A percentile compares a stretch with the other conserved stretches of the same genome.
These are phyloP conservation scores for Eremochloa ophiuroides DNA, from an alignment of 176 grass and related monocot species.

Conservation along the genomic window DNA sequence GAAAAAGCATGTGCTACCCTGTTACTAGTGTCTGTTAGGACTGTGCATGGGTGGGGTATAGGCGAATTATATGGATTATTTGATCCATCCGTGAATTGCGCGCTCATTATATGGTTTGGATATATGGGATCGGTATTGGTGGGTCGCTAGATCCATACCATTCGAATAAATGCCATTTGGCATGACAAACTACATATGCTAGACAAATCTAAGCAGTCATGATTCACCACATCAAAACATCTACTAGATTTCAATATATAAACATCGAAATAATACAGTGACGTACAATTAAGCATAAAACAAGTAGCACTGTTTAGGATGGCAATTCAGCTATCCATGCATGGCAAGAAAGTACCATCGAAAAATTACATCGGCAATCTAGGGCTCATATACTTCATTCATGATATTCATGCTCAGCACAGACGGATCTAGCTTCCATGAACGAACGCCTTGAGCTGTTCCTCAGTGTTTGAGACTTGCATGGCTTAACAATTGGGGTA, in stretches of 20 bases:
- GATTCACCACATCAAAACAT: background rate
- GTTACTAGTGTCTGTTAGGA: background rate
- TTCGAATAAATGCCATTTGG: background rate
- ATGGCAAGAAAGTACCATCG: background rate
- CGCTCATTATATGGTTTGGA: background rate
- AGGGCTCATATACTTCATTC: background rate
- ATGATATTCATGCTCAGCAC: background rate
- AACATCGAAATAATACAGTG: background rate
- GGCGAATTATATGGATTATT: background rate
- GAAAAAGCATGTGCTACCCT: too few relatives aligned
- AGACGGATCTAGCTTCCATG: background rate
- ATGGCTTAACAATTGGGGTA: constrained; percentile 35
- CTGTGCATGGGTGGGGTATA: background rate
- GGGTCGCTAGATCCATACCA: background rate
- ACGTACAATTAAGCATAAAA: background rate
- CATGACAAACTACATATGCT: too few relatives aligned
- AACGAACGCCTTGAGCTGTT: background rate
- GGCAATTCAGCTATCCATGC: background rate
- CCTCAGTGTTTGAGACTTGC: constrained; percentile 1
- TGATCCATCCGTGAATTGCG: background rate
- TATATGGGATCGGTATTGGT: background rate
- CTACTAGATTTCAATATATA: background rate
- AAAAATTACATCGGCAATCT: background rate
- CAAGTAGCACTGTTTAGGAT: background rate
- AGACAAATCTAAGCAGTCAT: background rate